Percentiles rank a stretch among this genome's conserved stretches.
Conservation (phyloP, 805 yeast genomes). For the Metschnikowia kofuensis region DNA sequence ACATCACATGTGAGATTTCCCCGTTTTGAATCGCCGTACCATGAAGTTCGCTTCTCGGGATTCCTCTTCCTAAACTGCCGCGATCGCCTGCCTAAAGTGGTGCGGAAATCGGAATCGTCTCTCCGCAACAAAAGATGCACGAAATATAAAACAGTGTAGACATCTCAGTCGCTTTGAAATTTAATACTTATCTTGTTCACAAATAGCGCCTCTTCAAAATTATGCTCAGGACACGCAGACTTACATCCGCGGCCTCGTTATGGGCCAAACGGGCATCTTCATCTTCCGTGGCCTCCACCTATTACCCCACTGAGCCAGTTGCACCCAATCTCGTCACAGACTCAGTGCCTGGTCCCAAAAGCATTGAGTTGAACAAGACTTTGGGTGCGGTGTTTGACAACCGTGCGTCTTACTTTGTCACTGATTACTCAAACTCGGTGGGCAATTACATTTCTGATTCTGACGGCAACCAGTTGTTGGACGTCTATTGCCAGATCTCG, state of each 20-base stretch:
- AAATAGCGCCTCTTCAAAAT: too few species aligned
- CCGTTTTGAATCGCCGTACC: neutral
- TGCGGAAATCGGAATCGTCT: conserved; percentile 4
- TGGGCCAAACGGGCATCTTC: conserved; percentile 5
- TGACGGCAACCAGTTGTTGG: conserved; percentile 74
- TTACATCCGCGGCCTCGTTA: neutral
- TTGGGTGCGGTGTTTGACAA: conserved; percentile 66
- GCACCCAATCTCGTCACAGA: conserved; percentile 30
- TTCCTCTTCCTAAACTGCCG: conserved; percentile 6
- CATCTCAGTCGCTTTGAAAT: too few species aligned
- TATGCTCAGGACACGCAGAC: conserved; percentile 12
- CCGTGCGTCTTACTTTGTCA: conserved; percentile 70
- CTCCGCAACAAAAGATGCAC: neutral
- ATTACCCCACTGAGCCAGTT: conserved; percentile 38
- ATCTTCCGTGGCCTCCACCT: conserved; percentile 23
- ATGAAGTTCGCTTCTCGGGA: neutral
- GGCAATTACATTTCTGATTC: conserved; percentile 82
- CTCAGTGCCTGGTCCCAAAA: conserved; percentile 39
- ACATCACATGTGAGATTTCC: too few species aligned
- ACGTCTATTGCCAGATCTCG: conserved; percentile 80
- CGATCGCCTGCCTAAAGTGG: conserved; percentile 5
- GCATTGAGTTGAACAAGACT: conserved; percentile 28
- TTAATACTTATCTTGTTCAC: neutral
- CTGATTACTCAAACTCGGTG: conserved; percentile 67
- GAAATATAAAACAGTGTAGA: neutral